phyloP scores from a whole-genome alignment of 192 early-diverging fungal species.

The Pilaira anomala region DNA sequence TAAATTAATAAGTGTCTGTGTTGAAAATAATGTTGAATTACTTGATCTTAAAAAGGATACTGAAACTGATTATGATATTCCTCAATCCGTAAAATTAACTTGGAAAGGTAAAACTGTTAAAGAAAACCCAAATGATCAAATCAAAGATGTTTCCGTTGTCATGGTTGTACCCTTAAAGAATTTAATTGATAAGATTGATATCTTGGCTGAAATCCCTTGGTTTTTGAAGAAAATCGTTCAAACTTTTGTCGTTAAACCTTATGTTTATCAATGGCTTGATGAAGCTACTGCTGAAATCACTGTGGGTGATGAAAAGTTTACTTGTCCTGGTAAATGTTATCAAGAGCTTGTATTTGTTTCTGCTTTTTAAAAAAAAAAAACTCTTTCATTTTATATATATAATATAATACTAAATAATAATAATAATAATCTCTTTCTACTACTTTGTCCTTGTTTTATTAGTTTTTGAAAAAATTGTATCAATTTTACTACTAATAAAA shows the following conservation, averaged over 20 bases:
- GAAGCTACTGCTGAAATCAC: conserved; percentile 66
- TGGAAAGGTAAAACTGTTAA: conserved; percentile 76
- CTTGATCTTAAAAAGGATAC: conserved; percentile 59
- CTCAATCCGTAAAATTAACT: conserved; percentile 63
- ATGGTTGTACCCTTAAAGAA: conserved; percentile 61
- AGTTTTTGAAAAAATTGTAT: no score
- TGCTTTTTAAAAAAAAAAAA: conserved; percentile 30
- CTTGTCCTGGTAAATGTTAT: conserved; percentile 68
- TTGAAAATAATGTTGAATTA: conserved; percentile 69
- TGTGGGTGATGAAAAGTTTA: conserved; percentile 62
- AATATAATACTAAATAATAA: conserved; percentile 1
- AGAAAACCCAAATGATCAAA: conserved; percentile 53
- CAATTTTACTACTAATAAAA: no score
- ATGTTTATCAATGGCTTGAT: conserved; percentile 90
- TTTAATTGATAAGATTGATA: conserved; percentile 81
- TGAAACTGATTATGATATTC: conserved; percentile 82
- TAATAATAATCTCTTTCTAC: no score
- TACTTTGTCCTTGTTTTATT: no score
- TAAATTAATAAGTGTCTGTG: conserved; percentile 69
- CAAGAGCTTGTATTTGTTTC: conserved; percentile 78
- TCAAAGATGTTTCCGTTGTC: conserved; percentile 60
- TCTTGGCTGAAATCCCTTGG: conserved; percentile 86
- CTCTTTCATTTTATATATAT: background rate
- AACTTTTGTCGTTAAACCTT: conserved; percentile 90
- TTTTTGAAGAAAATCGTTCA: conserved; percentile 84